phyloP scores from a whole-genome alignment of 306 rosid genomes.

The Casuarina cunninghamiana region DNA sequence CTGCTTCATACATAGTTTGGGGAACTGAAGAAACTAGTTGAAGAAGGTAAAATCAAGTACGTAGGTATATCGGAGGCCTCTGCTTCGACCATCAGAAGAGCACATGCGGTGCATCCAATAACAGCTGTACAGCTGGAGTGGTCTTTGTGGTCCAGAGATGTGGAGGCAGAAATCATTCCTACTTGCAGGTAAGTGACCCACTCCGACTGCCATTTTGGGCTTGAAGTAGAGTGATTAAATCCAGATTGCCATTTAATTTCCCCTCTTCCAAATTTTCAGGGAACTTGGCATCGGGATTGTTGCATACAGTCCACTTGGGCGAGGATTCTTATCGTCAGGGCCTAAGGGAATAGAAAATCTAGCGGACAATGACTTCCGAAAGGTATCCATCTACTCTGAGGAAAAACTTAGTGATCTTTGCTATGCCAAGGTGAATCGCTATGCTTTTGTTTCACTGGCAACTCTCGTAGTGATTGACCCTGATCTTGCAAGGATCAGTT shows the following conservation, averaged over 20 bases:
- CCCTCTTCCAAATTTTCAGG: constrained; percentile 19
- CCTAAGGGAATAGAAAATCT: constrained; percentile 37
- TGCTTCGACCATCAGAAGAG: constrained; percentile 68
- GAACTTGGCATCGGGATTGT: constrained; percentile 68
- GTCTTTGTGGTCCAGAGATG: constrained; percentile 65
- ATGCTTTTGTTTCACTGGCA: no score
- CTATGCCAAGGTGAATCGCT: no score
- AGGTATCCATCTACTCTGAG: constrained; percentile 29
- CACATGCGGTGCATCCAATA: constrained; percentile 72
- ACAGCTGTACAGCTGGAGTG: constrained; percentile 67
- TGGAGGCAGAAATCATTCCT: constrained; percentile 54
- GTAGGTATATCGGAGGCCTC: constrained; percentile 71
- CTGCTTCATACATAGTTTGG: constrained; percentile 40
- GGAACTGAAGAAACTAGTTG: constrained; percentile 62
- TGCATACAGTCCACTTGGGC: constrained; percentile 66
- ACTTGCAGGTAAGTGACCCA: constrained; percentile 50
- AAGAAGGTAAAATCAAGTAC: constrained; percentile 63
- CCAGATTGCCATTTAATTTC: not conserved
- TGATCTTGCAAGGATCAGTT: no score
- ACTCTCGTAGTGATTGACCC: no score
- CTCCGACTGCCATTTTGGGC: no score
- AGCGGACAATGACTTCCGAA: constrained; percentile 31
- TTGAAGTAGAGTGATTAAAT: not conserved
- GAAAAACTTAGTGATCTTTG: not conserved
- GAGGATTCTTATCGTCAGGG: constrained; percentile 60